Conservation (phyloP, 78 protist genomes). For the Guillardia theta region DNA sequence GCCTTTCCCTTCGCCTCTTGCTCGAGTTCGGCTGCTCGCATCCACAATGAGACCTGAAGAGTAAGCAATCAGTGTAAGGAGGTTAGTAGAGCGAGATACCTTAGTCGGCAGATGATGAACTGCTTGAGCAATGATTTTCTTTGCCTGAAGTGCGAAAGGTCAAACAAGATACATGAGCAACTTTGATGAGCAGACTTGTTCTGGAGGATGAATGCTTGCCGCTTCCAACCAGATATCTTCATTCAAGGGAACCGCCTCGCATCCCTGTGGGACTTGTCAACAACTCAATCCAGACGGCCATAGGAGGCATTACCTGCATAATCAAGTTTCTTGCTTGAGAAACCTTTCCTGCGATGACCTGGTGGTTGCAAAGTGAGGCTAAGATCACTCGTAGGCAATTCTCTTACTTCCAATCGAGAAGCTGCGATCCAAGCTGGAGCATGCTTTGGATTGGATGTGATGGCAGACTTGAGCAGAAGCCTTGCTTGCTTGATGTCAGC, state of each 20-base stretch:
- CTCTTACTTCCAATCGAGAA: slow-evolving; percentile 91
- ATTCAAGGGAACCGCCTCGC: slow-evolving; percentile 65
- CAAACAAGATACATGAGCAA: no score
- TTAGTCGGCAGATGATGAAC: slow-evolving; percentile 78
- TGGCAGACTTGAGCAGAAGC: slow-evolving; percentile 68
- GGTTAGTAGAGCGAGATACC: slow-evolving; percentile 54
- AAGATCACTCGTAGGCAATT: no score
- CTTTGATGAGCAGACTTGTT: slow-evolving; percentile 41
- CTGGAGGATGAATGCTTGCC: slow-evolving; percentile 46
- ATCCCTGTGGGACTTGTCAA: no score
- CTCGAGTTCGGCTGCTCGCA: neutral
- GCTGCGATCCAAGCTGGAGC: slow-evolving; percentile 86
- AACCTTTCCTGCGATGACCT: slow-evolving; percentile 81
- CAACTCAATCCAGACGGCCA: neutral
- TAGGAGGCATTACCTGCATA: neutral
- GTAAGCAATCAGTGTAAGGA: neutral
- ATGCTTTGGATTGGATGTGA: neutral
- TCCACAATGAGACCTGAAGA: neutral
- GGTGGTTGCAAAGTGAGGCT: no score
- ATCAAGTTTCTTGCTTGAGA: slow-evolving; percentile 78
- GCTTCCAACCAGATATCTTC: slow-evolving; percentile 93
- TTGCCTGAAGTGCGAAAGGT: slow-evolving; percentile 36
- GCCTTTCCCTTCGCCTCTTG: neutral
- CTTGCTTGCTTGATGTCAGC: slow-evolving; percentile 85
- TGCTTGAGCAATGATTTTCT: slow-evolving; percentile 83